Base-by-base conservation (phyloP, 495 filamentous ascomycete species). In the Neurospora sp. region DNA sequence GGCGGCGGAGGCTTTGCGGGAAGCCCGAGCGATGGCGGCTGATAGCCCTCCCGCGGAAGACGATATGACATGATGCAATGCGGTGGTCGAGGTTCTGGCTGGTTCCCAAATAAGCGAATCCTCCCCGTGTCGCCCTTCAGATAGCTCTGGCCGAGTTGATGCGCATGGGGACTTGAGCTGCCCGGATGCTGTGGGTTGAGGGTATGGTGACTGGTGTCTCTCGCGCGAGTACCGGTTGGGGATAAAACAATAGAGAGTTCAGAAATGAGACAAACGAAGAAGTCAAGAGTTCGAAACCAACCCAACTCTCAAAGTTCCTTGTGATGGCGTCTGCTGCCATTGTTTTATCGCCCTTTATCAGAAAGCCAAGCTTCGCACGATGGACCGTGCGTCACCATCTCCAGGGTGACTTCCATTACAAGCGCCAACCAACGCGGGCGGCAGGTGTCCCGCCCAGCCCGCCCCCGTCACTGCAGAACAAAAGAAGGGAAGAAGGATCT, bases 51-150 rank as follows among this genome's bases (percentile, higher is more conserved):
- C 62, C 86, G 83, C 71, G 78, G 74, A 39, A 84, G 85, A 42
- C 86, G 82, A 75, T 87, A 87, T 75, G 87, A 87, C 85, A 86
- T 86, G 54, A 72, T 78, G 76, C 70, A 37, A 72, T 72, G 44
- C 16, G 42, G 42, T 69, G 71, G 23, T 69, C 39, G 42, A 27
- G 44, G 54, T 66, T 66, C 27, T 66, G 54, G 54, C 54, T 66
- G 27, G 54, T 66, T 66, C 54, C 54, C 54, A 66, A 20, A 31
- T 39, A 59, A 42, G 38, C 12, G 59, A 46, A 54, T 77, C 72
- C 76, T 78, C 75, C 76, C 74, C 74, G 72, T 69, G 40, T 73
- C 75, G 71, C 78, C 76, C 41, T 27, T 77, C 69, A 72, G 69
- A 70, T 27, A 27, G 40, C 48, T 62, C 4, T 54, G 54, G 72